These are phyloP conservation scores for Brettanomyces anomalus DNA, from an alignment of 805 yeast species.

Conservation along the genomic window DNA sequence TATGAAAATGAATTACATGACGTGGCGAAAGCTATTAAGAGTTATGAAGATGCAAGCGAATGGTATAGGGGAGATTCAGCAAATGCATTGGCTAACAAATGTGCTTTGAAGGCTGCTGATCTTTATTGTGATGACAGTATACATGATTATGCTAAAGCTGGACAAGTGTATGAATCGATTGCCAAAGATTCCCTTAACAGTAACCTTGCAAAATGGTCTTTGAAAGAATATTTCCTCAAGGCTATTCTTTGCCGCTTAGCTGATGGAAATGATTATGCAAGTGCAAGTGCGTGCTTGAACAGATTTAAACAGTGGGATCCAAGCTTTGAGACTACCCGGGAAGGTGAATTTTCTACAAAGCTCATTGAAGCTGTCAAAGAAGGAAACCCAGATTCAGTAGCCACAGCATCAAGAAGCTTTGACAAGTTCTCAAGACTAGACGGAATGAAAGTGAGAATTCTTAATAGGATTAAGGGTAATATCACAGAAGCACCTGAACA, in stretches of 20 bases:
- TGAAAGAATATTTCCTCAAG: constrained; percentile 87
- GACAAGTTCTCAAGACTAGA: constrained; percentile 87
- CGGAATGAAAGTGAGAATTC: constrained; percentile 78
- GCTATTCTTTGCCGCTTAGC: constrained; percentile 78
- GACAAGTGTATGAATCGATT: constrained; percentile 66
- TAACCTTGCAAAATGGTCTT: constrained; percentile 76
- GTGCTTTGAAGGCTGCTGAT: constrained; percentile 84
- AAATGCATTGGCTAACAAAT: constrained; percentile 80
- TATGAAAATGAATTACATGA: constrained; percentile 73
- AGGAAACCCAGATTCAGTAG: constrained; percentile 71
- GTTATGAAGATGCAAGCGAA: constrained; percentile 91
- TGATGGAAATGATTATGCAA: constrained; percentile 67
- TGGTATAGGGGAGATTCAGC: constrained; percentile 95
- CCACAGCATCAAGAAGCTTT: constrained; percentile 67
- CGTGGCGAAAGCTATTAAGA: constrained; percentile 54
- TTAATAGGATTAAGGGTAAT: constrained; percentile 67
- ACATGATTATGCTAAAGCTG: constrained; percentile 69
- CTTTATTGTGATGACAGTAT: constrained; percentile 53
- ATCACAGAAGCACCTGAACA: constrained; percentile 23
- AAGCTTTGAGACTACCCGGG: constrained; percentile 66
- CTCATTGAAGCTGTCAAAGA: constrained; percentile 66
- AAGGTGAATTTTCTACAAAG: constrained; percentile 56
- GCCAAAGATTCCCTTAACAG: constrained; percentile 70
- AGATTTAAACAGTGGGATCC: constrained; percentile 66
- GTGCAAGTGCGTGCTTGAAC: constrained; percentile 66